Evolutionary conservation across 2,329 filamentous ascomycete species (phyloP).

Genomic region (Neurospora crassa): DNA sequence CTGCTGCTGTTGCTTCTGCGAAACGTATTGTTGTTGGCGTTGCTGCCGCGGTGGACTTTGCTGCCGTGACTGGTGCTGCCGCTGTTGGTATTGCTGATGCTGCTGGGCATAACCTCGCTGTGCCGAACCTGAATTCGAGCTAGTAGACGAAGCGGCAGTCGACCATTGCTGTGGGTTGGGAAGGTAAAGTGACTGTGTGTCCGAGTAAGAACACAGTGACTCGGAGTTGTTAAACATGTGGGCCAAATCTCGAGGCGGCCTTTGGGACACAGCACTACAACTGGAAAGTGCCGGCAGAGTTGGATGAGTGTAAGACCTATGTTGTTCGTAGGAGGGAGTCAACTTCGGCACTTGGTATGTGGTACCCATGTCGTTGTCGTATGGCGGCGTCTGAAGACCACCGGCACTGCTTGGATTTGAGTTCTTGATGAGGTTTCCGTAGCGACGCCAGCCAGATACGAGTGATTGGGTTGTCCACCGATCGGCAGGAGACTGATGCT

Average conservation of each 20-base stretch:
- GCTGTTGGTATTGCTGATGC: slow-evolving; percentile 1
- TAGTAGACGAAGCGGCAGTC: not conserved
- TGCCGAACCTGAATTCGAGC: not conserved
- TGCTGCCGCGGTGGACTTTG: slow-evolving; percentile 19
- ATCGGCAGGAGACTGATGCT: not conserved
- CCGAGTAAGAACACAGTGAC: not conserved
- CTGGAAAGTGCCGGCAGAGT: not conserved
- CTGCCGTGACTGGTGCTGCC: slow-evolving; percentile 1
- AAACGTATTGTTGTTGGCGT: not conserved
- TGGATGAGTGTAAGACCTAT: not conserved
- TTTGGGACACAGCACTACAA: slow-evolving; percentile 3
- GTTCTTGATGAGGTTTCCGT: not conserved
- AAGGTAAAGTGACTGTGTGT: not conserved
- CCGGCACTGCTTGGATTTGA: not conserved
- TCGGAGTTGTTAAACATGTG: not conserved
- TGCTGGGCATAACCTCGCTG: not conserved
- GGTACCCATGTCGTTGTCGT: slow-evolving; percentile 25
- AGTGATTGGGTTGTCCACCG: not conserved
- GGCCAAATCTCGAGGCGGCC: slow-evolving; percentile 4
- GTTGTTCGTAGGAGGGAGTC: slow-evolving; percentile 19
- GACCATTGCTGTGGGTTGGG: not conserved
- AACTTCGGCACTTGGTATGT: slow-evolving; percentile 23
- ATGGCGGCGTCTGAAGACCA: slow-evolving; percentile 22
- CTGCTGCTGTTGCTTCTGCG: slow-evolving; percentile 2
- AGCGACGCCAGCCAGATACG: not conserved